phyloP scores from a whole-genome alignment of 1,284 basidiomycete genomes.

The Irpex sp. region DNA sequence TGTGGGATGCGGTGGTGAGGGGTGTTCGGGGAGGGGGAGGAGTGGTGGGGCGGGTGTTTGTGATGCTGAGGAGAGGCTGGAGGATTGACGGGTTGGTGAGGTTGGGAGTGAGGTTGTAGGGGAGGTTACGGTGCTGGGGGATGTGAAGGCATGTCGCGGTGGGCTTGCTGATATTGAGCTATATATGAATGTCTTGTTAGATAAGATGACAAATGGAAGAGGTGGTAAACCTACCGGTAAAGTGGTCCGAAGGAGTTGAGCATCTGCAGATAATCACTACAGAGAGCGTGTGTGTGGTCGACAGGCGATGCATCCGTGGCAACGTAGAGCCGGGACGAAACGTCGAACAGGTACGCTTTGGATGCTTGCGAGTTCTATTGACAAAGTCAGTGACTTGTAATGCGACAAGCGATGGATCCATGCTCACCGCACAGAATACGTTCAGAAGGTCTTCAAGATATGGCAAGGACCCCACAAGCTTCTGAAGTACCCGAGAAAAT shows the following conservation, averaged over 20 bases:
- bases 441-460: conserved; percentile 82
- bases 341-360: conserved; percentile 93
- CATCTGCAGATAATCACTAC: conserved; percentile 89
- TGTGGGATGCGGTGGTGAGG: not conserved
- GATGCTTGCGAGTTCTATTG: conserved; percentile 82
- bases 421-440: conserved; percentile 72
- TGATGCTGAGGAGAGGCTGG: conserved; percentile 7
- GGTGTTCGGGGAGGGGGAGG: conserved; percentile 11
- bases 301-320: conserved; percentile 93
- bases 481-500: conserved; percentile 79
- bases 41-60: conserved; percentile 10
- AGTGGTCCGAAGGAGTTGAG: conserved; percentile 82
- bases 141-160: conserved; percentile 14
- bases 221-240: conserved; percentile 58
- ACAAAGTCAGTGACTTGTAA: not conserved
- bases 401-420: not conserved
- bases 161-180: conserved; percentile 30
- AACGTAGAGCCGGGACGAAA: conserved; percentile 81
- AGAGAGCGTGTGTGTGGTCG: conserved; percentile 85
- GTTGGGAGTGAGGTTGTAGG: conserved; percentile 9
- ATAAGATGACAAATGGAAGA: not conserved
- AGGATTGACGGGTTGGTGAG: not conserved
- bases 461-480: conserved; percentile 64
- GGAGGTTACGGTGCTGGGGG: not conserved
- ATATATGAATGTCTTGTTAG: not conserved